Conservation (phyloP, 2,329 filamentous ascomycete genomes). For the Pseudogymnoascus sp. region DNA sequence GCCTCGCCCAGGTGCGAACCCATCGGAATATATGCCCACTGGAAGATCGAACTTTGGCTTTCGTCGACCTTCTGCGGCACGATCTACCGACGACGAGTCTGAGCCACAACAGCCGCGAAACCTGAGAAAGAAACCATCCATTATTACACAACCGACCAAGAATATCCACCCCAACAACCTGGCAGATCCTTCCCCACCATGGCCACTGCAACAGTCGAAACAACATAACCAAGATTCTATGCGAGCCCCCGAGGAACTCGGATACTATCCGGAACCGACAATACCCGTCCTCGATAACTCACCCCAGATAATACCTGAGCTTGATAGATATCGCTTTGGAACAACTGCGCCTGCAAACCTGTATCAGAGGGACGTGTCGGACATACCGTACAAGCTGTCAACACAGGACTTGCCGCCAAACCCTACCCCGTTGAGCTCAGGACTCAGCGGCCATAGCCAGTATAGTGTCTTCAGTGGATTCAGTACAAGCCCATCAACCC, state of each 20-base stretch:
- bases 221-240: not conserved
- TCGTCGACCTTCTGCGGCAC: constrained; percentile 19
- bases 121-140: constrained; percentile 46
- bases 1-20: constrained; percentile 19
- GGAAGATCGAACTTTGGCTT: constrained; percentile 24
- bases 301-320: constrained; percentile 40
- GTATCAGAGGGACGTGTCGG: constrained; percentile 34
- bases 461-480: constrained; percentile 41
- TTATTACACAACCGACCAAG: constrained; percentile 32
- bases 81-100: constrained; percentile 18
- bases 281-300: constrained; percentile 35
- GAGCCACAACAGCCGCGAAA: constrained; percentile 34
- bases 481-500: constrained; percentile 67
- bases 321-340: constrained; percentile 53
- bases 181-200: constrained; percentile 15
- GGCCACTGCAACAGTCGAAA: constrained; percentile 7
- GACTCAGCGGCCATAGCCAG: constrained; percentile 35
- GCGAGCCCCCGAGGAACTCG: constrained; percentile 1
- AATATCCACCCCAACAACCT: constrained; percentile 14
- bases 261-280: constrained; percentile 17
- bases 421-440: constrained; percentile 59
- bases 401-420: constrained; percentile 58
- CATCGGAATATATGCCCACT: constrained; percentile 18
- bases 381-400: constrained; percentile 50
- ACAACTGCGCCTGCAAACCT: constrained; percentile 33